Base-by-base conservation (phyloP, 176 grass and related monocot genomes). In the Phyllostachys edulis region DNA sequence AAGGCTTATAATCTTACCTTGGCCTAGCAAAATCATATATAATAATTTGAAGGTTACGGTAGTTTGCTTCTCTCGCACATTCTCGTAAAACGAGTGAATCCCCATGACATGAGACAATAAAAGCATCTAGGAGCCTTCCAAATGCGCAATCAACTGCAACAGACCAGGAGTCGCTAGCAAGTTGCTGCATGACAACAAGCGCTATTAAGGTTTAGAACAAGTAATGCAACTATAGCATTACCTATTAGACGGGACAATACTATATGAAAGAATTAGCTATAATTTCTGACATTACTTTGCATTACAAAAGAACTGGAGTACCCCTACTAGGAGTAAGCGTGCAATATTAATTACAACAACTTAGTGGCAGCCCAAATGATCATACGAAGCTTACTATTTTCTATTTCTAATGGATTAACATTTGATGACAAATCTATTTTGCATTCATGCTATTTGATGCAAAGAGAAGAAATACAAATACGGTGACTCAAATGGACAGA, bases 21-120 rank as follows among this genome's bases (percentile, higher is more conserved):
- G 92, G 88, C 74, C 44, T 81, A 12, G 92, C 45, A 78, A 94
- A 97, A 81, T 97, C 92, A 79, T 94, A 97, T 62, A 97, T 94
- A 68, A 94, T 85, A 59, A 97, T 94, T 76, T 90, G 82, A 79
- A 97, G 80, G 24, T 91, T 88, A 37, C 12, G 42, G 66, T 87
- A 97, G 41, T 93, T 73, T 26, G 77, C 88, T 93, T 93, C 85
- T 86, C 80, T 94, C 20, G 89, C 87, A 80, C 92, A 94, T 34
- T 91, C 87, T 77, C 90, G 85, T 65, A 94, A 93, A 92, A 91
- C 2, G 26, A 93, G 89, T 63, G 77, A 87, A 93, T 97, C 92
- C 17, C 85, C 75, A 70, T 91, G 92, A 65, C 91, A 91, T 32
- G 95, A 82, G 14, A 94, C 95, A 65, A 97, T 94, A 80, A 97